A percentile compares a stretch with the other conserved stretches of the same genome.
phyloP scores from a whole-genome alignment of 176 grass and related monocot species.

The Themeda triandra region DNA sequence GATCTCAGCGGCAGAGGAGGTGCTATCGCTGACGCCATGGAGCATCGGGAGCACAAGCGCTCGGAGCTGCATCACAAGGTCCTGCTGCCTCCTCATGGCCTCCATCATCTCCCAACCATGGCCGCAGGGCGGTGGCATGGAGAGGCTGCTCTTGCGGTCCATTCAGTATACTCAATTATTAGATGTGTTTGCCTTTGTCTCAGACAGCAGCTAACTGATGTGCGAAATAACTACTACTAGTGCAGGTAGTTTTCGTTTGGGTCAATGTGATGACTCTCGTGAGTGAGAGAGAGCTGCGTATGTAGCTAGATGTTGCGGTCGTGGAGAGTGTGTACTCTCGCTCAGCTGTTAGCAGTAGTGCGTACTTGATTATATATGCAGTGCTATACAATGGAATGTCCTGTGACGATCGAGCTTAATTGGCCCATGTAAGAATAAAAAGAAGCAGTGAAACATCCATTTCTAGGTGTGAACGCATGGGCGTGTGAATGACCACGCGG shows the following conservation, averaged over 20 bases:
- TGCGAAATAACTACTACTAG: not conserved
- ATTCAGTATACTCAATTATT: not conserved
- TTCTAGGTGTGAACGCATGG: not conserved
- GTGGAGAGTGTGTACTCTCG: too few relatives aligned
- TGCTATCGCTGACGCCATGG: not conserved
- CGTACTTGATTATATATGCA: too few relatives aligned
- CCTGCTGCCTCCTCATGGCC: slow-evolving; percentile 19
- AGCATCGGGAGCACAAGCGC: slow-evolving; percentile 23
- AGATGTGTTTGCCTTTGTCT: not conserved
- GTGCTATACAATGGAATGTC: not conserved
- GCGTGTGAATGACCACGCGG: not conserved
- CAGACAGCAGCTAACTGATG: not conserved
- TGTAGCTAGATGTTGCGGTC: not conserved
- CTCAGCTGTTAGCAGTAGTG: too few relatives aligned
- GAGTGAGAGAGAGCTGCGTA: not conserved
- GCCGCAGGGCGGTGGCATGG: not conserved
- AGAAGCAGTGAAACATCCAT: not conserved
- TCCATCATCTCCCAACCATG: not conserved
- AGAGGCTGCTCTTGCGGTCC: not conserved
- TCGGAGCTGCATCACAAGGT: slow-evolving; percentile 28
- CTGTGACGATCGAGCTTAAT: not conserved
- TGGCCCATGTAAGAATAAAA: not conserved
- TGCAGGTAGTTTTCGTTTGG: not conserved
- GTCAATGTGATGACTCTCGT: not conserved
- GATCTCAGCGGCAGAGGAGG: not conserved